phyloP scores from a whole-genome alignment of 805 yeast species.

The Wickerhamomyces chaumierensis region DNA sequence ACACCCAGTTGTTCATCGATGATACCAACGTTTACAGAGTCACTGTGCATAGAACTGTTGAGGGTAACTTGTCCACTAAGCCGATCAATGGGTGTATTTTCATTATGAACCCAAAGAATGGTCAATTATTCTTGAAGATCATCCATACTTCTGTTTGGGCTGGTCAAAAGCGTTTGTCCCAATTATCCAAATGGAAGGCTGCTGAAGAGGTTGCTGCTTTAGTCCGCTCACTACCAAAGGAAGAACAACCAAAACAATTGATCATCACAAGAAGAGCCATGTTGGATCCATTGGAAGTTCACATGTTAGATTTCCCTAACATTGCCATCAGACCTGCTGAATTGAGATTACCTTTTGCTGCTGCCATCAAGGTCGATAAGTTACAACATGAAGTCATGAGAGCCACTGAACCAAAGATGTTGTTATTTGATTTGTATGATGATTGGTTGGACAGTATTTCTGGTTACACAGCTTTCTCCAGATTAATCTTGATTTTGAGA shows the following conservation, averaged over 20 bases:
- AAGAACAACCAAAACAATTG: slow-evolving; percentile 89
- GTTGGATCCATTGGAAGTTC: slow-evolving; percentile 91
- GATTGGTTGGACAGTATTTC: slow-evolving; percentile 84
- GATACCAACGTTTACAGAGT: slow-evolving; percentile 93
- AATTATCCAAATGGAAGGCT: slow-evolving; percentile 94
- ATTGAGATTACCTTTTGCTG: slow-evolving; percentile 77
- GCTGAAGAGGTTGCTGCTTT: slow-evolving; percentile 96
- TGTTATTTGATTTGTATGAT: slow-evolving; percentile 80
- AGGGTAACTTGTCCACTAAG: slow-evolving; percentile 85
- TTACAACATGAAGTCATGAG: slow-evolving; percentile 66
- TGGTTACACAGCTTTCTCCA: slow-evolving; percentile 86
- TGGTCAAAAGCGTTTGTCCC: slow-evolving; percentile 90
- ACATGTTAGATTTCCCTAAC: slow-evolving; percentile 93
- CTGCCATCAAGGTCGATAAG: slow-evolving; percentile 74
- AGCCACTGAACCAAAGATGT: slow-evolving; percentile 92
- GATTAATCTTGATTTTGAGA: slow-evolving; percentile 73
- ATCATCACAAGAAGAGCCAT: slow-evolving; percentile 86
- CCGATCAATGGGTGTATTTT: slow-evolving; percentile 91
- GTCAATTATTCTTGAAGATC: slow-evolving; percentile 79
- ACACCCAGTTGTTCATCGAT: slow-evolving; percentile 78
- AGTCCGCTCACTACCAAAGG: slow-evolving; percentile 77
- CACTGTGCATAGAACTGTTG: slow-evolving; percentile 80
- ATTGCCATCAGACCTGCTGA: slow-evolving; percentile 84
- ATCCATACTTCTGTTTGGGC: slow-evolving; percentile 95
- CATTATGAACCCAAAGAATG: slow-evolving; percentile 81